A percentile compares a stretch with the other conserved stretches of the same genome.
These are phyloP conservation scores for Pelargonium cotyledonis DNA, from an alignment of 441 rosid genomes.

Conservation along the genomic window DNA sequence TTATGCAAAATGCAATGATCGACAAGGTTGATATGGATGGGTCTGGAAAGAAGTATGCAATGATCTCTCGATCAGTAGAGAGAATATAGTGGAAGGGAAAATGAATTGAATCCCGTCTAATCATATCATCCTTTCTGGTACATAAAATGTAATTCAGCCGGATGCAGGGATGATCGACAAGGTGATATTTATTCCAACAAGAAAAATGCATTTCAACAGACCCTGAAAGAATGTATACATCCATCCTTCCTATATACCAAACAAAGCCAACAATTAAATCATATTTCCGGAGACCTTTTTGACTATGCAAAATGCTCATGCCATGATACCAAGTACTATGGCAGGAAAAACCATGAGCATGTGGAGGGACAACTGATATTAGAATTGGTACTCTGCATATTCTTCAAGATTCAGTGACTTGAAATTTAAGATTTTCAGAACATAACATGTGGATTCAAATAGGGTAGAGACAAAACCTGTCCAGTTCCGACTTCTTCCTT, in stretches of 20 bases:
- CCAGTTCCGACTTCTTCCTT: slow-evolving; percentile 72
- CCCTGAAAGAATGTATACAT: no score
- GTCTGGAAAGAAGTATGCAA: background rate
- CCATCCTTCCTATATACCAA: background rate
- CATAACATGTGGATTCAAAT: background rate
- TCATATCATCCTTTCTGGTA: background rate
- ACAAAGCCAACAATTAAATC: background rate
- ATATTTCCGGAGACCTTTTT: background rate
- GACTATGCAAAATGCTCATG: background rate
- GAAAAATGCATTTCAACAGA: background rate
- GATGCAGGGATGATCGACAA: background rate
- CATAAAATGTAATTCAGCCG: background rate
- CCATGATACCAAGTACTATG: background rate
- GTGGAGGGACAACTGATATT: background rate
- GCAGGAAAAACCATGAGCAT: background rate
- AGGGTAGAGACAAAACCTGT: slow-evolving; percentile 39
- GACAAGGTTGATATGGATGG: background rate
- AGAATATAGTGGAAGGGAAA: background rate
- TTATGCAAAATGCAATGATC: background rate
- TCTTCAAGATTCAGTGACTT: background rate
- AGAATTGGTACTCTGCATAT: background rate
- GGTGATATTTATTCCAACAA: background rate
- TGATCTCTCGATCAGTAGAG: no score
- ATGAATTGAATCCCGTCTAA: background rate
- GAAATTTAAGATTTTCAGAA: background rate